Percentiles rank a stretch among this genome's conserved stretches.
These are phyloP conservation scores for Solanum lycopersicoides DNA, from an alignment of 257 asterid species.

Conservation along the genomic window DNA sequence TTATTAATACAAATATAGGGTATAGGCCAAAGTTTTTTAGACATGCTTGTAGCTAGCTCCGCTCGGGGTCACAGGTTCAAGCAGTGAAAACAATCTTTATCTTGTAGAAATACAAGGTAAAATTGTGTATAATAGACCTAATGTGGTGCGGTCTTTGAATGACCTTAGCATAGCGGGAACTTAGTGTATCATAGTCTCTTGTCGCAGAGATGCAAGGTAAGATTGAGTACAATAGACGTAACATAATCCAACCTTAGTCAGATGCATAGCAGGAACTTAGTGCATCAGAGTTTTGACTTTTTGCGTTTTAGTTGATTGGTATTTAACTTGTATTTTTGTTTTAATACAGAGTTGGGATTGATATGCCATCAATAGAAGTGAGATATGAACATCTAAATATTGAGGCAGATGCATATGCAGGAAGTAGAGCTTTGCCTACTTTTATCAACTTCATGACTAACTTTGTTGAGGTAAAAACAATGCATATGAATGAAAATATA, in stretches of 20 bases:
- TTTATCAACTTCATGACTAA: constrained; percentile 39
- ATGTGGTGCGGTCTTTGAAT: not conserved
- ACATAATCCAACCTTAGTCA: not conserved
- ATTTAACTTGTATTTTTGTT: not conserved
- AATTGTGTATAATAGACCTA: not conserved
- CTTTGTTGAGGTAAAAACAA: constrained; percentile 38
- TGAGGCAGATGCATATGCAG: constrained; percentile 47
- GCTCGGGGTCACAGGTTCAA: not conserved
- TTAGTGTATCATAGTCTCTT: not conserved
- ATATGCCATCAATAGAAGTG: constrained; percentile 61
- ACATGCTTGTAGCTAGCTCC: not conserved
- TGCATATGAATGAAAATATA: not conserved
- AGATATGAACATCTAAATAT: constrained; percentile 54
- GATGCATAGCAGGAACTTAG: not conserved
- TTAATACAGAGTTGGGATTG: constrained; percentile 47
- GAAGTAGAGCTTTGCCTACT: constrained; percentile 48
- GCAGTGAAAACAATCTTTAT: not conserved
- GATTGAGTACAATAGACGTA: not conserved
- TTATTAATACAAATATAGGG: not conserved
- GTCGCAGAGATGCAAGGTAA: not conserved
- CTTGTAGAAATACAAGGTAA: not conserved
- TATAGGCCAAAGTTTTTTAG: not conserved
- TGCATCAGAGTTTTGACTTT: not conserved
- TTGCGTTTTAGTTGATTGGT: not conserved
- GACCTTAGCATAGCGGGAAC: not conserved